Evolutionary conservation across 495 filamentous ascomycete genomes (phyloP), one percentile per base, ranked within the genome.

Genomic region (Pseudoneurospora amorphoporcata): DNA sequence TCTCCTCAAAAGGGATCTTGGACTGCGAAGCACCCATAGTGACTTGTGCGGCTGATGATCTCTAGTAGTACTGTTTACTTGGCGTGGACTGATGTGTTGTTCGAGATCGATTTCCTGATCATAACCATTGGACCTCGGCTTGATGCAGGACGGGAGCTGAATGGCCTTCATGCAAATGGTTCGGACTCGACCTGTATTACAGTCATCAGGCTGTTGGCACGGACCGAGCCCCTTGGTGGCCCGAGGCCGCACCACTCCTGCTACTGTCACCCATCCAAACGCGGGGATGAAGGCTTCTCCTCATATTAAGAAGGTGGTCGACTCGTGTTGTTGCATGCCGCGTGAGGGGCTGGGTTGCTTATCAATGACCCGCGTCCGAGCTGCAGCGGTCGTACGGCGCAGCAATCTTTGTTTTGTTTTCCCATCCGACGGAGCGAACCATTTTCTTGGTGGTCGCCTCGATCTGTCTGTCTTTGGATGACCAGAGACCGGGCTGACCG

Each of bases 1-100:
- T 84, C 75, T 86, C 83, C 32, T 75, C 77, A 16, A 74, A 61
- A 3, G 81, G 74, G 29, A 69, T 69, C 75, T 82, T 83, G 8
- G 85, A 87, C 75, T 86, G 84, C 39, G 82, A 77, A 69, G 79
- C 79, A 74, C 84, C 86, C 86, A 88, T 88, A 2, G 16, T 3
- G 42, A 68, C 79, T 58, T 37, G 35, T 37, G 68, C 39, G 72
- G 35, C 41, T 39, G 29, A 32, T 40, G 37, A 9, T 29, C 40
- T 32, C 29, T 65, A 37, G 53, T 65, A 16, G 14, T 35, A 35
- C 53, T 35, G 53, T 35, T 65, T 61, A 61, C 29, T 61, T 61
- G 29, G 53, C 10, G 29, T 53, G 45, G n/a, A 14, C 45, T 53
- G 45, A 53, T 19, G 45, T 53, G 19, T 53, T 29, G 3, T 29